phyloP scores from a whole-genome alignment of 2,329 filamentous ascomycete genomes.

The Fusarium austroafricanum region DNA sequence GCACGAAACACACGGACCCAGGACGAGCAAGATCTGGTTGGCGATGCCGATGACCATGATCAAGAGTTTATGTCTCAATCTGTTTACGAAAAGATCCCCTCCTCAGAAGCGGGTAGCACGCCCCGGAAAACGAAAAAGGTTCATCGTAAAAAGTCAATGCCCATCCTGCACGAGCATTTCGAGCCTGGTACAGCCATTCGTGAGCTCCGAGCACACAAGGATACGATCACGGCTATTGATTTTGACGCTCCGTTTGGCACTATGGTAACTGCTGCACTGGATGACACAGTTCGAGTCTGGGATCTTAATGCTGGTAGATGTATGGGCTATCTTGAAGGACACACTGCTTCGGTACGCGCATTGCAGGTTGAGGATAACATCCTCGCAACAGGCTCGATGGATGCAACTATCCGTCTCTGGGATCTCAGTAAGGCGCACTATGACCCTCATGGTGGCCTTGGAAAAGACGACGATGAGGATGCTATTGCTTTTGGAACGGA shows the following conservation, averaged over 20 bases:
- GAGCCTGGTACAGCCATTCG: conserved; percentile 89
- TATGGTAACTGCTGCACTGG: conserved; percentile 89
- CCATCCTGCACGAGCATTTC: conserved; percentile 94
- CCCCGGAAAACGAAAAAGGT: conserved; percentile 64
- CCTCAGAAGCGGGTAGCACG: conserved; percentile 58
- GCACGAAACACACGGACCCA: conserved; percentile 63
- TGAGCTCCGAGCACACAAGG: conserved; percentile 88
- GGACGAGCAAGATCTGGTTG: conserved; percentile 65
- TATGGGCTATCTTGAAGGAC: conserved; percentile 90
- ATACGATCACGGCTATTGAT: conserved; percentile 89
- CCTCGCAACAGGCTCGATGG: conserved; percentile 92
- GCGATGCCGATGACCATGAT: conserved; percentile 62
- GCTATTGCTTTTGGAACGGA: conserved; percentile 79
- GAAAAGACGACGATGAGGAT: conserved; percentile 72
- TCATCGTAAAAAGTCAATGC: conserved; percentile 84
- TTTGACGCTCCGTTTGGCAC: conserved; percentile 98
- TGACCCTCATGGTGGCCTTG: conserved; percentile 73
- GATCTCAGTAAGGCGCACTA: conserved; percentile 91
- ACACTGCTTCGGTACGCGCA: conserved; percentile 91
- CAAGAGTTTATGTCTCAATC: conserved; percentile 94
- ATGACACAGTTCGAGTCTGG: conserved; percentile 96
- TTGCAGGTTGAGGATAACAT: conserved; percentile 97
- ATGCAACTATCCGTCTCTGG: conserved; percentile 95
- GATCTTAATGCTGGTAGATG: conserved; percentile 94
- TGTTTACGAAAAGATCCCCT: conserved; percentile 91